Evolutionary conservation across 2,329 filamentous ascomycete genomes (phyloP), one percentile per base, ranked within the genome.

Genomic region (Chrysosporium queenslandicum): DNA sequence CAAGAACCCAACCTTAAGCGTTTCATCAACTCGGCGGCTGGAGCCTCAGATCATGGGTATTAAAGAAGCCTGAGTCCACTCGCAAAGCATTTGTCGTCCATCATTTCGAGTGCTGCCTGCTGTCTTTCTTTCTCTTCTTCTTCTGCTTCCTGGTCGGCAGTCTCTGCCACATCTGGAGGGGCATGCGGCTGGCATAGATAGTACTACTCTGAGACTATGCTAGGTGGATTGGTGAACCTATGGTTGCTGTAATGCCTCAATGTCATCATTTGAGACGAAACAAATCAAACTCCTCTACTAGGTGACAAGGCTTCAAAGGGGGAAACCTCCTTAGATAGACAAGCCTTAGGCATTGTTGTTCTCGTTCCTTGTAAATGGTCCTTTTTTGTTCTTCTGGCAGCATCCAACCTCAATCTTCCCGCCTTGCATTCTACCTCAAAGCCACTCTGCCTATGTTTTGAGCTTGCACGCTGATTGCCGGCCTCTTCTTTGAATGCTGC

Each of bases 231-330:
- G 16, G n/a, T 36, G 32, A 27, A 47, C 14, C 14, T n/a, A 9
- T 27, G 21, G 30, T 25, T 36, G 3, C 30, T 34, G 18, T 23
- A 5, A 30, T 30, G 20, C 32, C 16, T 25, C 30, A 47, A 47
- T 37, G 45, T 37, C 29, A 47, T 47, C 32, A 36, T 47, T 36
- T 37, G 21, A 47, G 27, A 32, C 45, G 25, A 12, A 29, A 36
- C 18, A 34, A 23, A 21, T 21, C 20, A 40, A 40, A 40, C n/a
- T 8, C 25, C 16, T 20, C 34, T 21, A 46, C 16, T 12, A 9
- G 9, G 16, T 14, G 7, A 29, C 21, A 25, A 14, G 21, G 11
- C 21, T 9, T 3, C n/a, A n/a, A 12, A 20, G 6, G 30, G 7
- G n/a, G 1, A 18, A 1, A 4, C 36, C 43, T 36, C 16, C n/a